A percentile compares a stretch with the other conserved stretches of the same genome.
Conservation (phyloP, 768 basidiomycete species). For the Podaxis sp. region DNA sequence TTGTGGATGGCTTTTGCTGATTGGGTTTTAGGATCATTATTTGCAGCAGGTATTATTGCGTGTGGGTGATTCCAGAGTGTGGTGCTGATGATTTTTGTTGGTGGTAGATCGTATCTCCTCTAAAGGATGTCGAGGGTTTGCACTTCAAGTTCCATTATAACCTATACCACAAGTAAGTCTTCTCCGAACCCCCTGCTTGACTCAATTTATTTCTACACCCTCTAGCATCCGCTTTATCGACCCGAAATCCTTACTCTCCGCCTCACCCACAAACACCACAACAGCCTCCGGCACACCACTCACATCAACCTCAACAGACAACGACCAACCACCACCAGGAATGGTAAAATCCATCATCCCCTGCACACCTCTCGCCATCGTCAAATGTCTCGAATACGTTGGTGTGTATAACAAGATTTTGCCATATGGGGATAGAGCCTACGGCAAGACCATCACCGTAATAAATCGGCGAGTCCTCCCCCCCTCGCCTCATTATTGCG, state of each 20-base stretch:
- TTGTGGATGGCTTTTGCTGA: neutral
- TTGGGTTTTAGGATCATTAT: slow-evolving; percentile 75
- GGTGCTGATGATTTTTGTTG: slow-evolving; percentile 1
- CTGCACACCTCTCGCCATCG: slow-evolving; percentile 94
- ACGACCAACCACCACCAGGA: slow-evolving; percentile 72
- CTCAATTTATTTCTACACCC: neutral
- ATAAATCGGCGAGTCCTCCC: slow-evolving; percentile 75
- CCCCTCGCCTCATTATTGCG: neutral
- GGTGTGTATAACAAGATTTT: slow-evolving; percentile 93
- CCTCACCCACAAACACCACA: slow-evolving; percentile 33
- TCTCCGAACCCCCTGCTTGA: neutral
- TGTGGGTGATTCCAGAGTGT: neutral
- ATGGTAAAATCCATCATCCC: slow-evolving; percentile 96
- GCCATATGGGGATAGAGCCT: slow-evolving; percentile 91
- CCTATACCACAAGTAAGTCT: slow-evolving; percentile 84
- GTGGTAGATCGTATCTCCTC: slow-evolving; percentile 80
- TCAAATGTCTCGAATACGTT: slow-evolving; percentile 87
- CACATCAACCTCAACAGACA: slow-evolving; percentile 23
- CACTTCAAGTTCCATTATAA: slow-evolving; percentile 96
- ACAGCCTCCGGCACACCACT: slow-evolving; percentile 21
- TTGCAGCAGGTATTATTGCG: slow-evolving; percentile 72
- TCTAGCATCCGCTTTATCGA: slow-evolving; percentile 90
- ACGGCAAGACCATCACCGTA: slow-evolving; percentile 88
- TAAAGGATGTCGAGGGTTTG: slow-evolving; percentile 97
- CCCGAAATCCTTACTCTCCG: slow-evolving; percentile 59